These are phyloP conservation scores for Cyberlindnera euphorbiiphila DNA, from an alignment of 805 yeast genomes.

Conservation along the genomic window DNA sequence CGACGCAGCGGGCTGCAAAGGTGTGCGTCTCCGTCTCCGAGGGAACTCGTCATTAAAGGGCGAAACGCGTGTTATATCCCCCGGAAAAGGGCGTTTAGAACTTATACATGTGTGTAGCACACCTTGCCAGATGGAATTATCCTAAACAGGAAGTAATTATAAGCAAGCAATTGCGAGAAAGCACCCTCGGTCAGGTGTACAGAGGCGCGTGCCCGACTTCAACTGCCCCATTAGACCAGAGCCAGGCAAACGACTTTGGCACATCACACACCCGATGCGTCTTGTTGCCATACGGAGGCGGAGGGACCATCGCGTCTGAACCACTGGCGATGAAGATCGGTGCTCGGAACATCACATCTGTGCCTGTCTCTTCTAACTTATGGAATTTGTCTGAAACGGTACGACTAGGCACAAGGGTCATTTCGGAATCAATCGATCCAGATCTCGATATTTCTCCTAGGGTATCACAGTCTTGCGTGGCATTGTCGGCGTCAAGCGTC, in stretches of 20 bases:
- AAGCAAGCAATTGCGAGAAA: background rate
- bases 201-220: constrained; percentile 20
- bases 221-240: constrained; percentile 21
- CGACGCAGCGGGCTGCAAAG: too few relatives aligned
- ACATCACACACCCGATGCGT: background rate
- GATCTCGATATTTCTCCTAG: too few relatives aligned
- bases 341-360: constrained; percentile 16
- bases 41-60: too few relatives aligned
- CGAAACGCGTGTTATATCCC: too few relatives aligned
- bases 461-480: too few relatives aligned
- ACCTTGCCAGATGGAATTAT: background rate
- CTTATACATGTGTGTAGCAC: too few relatives aligned
- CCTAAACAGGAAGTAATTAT: constrained; percentile 2
- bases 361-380: constrained; percentile 3
- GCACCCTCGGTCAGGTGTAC: constrained; percentile 5
- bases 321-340: constrained; percentile 16
- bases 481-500: too few relatives aligned
- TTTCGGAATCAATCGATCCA: constrained; percentile 1
- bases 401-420: constrained; percentile 5
- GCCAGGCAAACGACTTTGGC: constrained; percentile 18
- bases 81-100: too few relatives aligned
- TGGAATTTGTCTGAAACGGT: constrained; percentile 11
- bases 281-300: constrained; percentile 15
- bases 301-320: constrained; percentile 1
- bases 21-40: too few relatives aligned